Base-by-base conservation (phyloP, 2,329 filamentous ascomycete species). In the Hypoxylon sp. region DNA sequence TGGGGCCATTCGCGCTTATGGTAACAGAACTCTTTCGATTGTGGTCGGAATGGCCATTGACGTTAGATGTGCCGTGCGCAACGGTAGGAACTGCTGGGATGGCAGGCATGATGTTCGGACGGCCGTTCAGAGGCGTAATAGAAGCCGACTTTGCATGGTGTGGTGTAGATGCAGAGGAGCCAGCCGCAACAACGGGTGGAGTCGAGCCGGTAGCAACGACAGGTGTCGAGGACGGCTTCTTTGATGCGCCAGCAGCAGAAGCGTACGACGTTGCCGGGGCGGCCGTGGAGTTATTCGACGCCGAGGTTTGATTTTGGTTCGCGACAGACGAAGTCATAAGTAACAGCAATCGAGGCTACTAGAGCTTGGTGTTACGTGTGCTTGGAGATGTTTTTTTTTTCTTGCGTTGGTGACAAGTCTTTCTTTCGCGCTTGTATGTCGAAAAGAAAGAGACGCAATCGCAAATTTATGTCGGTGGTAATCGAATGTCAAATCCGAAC, bases 21-120 rank as follows among this genome's bases (percentile, higher is more conserved):
- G 94, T 97, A 74, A 97, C 91, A 17, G 94, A 97, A 68, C 89
- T 89, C 81, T 97, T 97, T 76, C 93, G 88, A 75, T 84, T 86
- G 82, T 98, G 94, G 71, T 83, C 83, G 56, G 84, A 79, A 70
- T 82, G 81, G 70, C 92, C 92, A 86, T 96, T 95, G 72, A 87
- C 79, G 74, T 84, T 84, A 74, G 83, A 79, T 74, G 83, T 87
- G 78, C 86, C 85, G 78, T 87, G 87, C 67, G 84, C 86, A 71
- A 91, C 87, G 70, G 82, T 79, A 70, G 90, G 89, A 70, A 90
- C 82, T 71, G 80, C 79, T 69, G 90, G 89, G 72, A 91, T 83
- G 75, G 89, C 88, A 68, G 89, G 89, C 79, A 85, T 85, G 78
- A 90, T 90, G 79, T 88, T 83, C 70, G 84, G 83, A 81, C 91